phyloP scores from a whole-genome alignment of 2,329 filamentous ascomycete genomes.

The Trichophyton simii region DNA sequence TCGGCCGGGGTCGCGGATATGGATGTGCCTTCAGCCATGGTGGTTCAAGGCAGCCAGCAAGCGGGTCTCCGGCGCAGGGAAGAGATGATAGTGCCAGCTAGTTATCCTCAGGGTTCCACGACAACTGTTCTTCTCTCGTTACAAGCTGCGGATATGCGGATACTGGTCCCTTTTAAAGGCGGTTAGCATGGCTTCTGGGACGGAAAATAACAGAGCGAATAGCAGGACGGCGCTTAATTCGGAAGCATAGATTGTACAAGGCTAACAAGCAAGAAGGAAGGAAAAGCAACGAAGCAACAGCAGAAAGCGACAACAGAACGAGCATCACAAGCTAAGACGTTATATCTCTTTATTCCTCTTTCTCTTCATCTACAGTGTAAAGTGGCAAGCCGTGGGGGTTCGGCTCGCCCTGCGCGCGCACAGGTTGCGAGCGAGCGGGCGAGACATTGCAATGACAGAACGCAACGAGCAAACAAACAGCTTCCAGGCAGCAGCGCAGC shows the following conservation, averaged over 20 bases:
- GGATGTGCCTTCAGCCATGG: slow-evolving; percentile 2
- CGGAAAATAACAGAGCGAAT: neutral
- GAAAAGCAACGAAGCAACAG: neutral
- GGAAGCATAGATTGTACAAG: neutral
- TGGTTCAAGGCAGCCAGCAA: neutral
- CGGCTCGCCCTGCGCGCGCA: neutral
- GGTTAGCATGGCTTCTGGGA: neutral
- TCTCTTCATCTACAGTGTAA: neutral
- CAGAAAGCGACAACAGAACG: too few relatives aligned
- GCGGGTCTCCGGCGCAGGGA: neutral
- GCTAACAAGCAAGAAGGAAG: neutral
- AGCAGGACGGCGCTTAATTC: neutral
- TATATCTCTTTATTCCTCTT: neutral
- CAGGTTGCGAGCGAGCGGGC: neutral
- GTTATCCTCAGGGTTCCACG: neutral
- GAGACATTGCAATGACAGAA: neutral
- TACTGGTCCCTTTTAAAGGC: neutral
- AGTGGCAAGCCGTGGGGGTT: neutral
- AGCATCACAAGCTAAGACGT: too few relatives aligned
- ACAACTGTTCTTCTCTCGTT: neutral
- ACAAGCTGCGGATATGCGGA: neutral
- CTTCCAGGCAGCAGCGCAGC: neutral
- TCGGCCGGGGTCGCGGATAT: slow-evolving; percentile 2
- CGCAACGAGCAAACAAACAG: neutral
- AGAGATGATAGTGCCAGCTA: neutral